Conservation (phyloP, 495 filamentous ascomycete species). For the Paragyromitra xinjiangensis region DNA sequence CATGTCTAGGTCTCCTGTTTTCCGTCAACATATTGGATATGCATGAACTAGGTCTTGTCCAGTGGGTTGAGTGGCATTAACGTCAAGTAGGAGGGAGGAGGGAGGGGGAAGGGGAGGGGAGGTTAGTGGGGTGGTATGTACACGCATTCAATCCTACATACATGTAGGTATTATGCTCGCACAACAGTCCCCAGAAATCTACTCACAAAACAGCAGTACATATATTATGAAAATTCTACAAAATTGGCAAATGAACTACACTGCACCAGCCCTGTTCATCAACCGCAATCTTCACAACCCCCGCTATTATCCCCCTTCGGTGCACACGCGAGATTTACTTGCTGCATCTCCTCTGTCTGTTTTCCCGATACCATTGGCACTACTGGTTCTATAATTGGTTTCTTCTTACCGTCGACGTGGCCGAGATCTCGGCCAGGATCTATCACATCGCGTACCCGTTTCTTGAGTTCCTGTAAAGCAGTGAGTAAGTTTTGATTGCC, state of each 20-base stretch:
- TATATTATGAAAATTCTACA: neutral
- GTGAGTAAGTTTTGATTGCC: slow-evolving; percentile 25
- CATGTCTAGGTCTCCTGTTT: slow-evolving; percentile 6
- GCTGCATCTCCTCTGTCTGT: slow-evolving; percentile 6
- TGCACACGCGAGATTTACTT: neutral
- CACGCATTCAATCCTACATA: neutral
- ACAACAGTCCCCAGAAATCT: neutral
- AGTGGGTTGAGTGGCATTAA: neutral
- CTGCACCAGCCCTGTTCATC: neutral
- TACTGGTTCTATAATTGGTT: slow-evolving; percentile 3
- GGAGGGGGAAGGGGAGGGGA: neutral
- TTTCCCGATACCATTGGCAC: neutral
- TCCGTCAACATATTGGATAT: neutral
- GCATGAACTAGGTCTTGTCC: neutral
- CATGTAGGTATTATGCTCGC: neutral
- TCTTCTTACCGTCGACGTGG: slow-evolving; percentile 72
- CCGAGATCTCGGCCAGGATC: slow-evolving; percentile 80
- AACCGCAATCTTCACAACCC: slow-evolving; percentile 31
- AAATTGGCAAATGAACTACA: neutral
- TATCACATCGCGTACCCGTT: slow-evolving; percentile 83
- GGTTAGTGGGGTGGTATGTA: neutral
- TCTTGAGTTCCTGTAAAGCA: slow-evolving; percentile 72
- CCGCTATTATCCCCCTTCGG: neutral
- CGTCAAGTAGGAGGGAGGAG: neutral
- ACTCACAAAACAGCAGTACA: neutral